Evolutionary conservation across 768 basidiomycete species (phyloP).

Genomic region (Boletus tylopilopsis): DNA sequence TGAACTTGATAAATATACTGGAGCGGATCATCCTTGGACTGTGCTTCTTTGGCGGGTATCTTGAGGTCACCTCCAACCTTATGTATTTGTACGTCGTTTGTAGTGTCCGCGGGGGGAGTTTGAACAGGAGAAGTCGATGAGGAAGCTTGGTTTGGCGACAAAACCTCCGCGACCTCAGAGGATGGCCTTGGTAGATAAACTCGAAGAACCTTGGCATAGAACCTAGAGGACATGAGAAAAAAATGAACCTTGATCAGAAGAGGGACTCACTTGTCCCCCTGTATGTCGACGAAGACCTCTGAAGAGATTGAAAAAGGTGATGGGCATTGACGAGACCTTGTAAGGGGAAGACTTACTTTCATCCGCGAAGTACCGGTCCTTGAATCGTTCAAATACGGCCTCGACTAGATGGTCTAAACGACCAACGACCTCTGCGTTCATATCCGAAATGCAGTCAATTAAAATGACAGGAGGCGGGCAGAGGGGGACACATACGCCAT

Average conservation of each 20-base stretch:
- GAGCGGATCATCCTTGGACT: slow-evolving; percentile 69
- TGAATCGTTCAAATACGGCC: slow-evolving; percentile 92
- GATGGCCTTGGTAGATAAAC: slow-evolving; percentile 66
- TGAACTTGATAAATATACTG: slow-evolving; percentile 87
- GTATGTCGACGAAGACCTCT: slow-evolving; percentile 86
- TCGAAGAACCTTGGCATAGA: slow-evolving; percentile 75
- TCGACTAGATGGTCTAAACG: slow-evolving; percentile 94
- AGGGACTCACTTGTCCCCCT: slow-evolving; percentile 74
- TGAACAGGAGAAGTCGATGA: slow-evolving; percentile 48
- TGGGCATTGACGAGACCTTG: slow-evolving; percentile 12
- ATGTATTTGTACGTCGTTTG: slow-evolving; percentile 58
- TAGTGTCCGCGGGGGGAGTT: slow-evolving; percentile 38
- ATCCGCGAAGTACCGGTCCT: slow-evolving; percentile 87
- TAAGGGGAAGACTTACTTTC: slow-evolving; percentile 64
- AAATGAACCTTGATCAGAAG: background rate
- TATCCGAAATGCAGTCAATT: slow-evolving; percentile 11
- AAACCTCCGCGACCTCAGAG: slow-evolving; percentile 37
- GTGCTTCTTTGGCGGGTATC: slow-evolving; percentile 65
- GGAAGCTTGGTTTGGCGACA: slow-evolving; percentile 24
- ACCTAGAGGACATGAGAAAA: slow-evolving; percentile 45
- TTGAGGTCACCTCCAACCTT: slow-evolving; percentile 77
- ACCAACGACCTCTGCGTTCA: slow-evolving; percentile 83
- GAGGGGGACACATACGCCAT: slow-evolving; percentile 75
- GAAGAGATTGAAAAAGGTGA: slow-evolving; percentile 13
- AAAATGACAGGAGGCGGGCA: slow-evolving; percentile 10